Conservation (phyloP, 2,329 filamentous ascomycete species). For the Cadophora malorum region DNA sequence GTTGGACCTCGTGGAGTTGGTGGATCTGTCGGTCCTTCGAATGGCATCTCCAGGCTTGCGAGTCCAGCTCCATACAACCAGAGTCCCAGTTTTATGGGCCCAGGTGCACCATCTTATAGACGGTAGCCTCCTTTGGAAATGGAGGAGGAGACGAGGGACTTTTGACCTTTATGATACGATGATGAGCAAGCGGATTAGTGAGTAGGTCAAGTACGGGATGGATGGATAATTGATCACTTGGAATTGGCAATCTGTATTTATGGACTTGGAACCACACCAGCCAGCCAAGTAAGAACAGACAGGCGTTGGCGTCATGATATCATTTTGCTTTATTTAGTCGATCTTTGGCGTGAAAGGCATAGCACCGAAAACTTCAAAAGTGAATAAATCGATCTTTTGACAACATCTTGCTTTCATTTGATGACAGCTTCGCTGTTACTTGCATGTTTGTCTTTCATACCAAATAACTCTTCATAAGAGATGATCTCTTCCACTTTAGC, state of each 20-base stretch:
- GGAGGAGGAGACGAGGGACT: background rate
- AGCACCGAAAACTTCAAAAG: background rate
- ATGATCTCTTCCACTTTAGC: slow-evolving; percentile 43
- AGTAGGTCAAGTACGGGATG: background rate
- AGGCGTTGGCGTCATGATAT: slow-evolving; percentile 14
- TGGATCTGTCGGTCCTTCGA: slow-evolving; percentile 9
- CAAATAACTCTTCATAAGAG: slow-evolving; percentile 40
- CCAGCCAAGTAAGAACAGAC: background rate
- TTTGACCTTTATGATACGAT: slow-evolving; percentile 21
- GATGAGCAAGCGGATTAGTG: slow-evolving; percentile 10
- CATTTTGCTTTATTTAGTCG: background rate
- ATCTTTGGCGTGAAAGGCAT: background rate
- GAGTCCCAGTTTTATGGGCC: slow-evolving; percentile 22
- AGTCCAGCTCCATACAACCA: slow-evolving; percentile 36
- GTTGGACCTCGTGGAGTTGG: slow-evolving; percentile 14
- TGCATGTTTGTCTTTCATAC: slow-evolving; percentile 11
- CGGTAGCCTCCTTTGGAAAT: background rate
- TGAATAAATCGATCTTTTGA: background rate
- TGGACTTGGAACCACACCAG: slow-evolving; percentile 4
- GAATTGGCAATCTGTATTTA: slow-evolving; percentile 15
- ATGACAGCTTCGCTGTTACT: background rate
- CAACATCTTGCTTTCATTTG: background rate
- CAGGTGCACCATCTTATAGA: slow-evolving; percentile 18
- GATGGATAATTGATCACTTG: slow-evolving; percentile 14
- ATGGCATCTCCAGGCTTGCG: slow-evolving; percentile 25